Evolutionary conservation across 352 stramenopile genomes (phyloP).

Genomic region (Globisporangium takayamanum): DNA sequence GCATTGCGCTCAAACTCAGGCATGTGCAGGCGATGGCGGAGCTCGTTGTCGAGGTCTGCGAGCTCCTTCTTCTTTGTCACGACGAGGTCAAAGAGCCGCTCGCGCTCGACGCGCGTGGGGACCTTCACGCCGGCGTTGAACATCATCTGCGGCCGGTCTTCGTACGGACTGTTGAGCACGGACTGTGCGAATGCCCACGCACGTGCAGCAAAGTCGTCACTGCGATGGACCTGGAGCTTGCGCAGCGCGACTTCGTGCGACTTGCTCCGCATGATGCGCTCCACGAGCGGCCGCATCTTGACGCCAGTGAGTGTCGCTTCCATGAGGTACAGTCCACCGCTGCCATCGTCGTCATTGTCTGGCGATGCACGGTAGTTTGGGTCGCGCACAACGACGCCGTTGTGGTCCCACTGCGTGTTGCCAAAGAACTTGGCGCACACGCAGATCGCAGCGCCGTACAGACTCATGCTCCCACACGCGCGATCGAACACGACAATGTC

Average conservation of each 20-base stretch:
- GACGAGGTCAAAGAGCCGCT: slow-evolving; percentile 68
- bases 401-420: slow-evolving; percentile 82
- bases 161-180: slow-evolving; percentile 69
- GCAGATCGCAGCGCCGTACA: slow-evolving; percentile 78
- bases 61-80: slow-evolving; percentile 63
- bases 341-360: slow-evolving; percentile 1
- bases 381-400: slow-evolving; percentile 66
- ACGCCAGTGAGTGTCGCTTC: slow-evolving; percentile 74
- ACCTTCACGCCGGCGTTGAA: slow-evolving; percentile 77
- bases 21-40: slow-evolving; percentile 65
- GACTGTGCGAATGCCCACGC: slow-evolving; percentile 51
- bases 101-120: slow-evolving; percentile 56
- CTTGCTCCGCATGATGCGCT: slow-evolving; percentile 64
- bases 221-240: slow-evolving; percentile 65
- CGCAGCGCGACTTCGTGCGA: slow-evolving; percentile 65
- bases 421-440: slow-evolving; percentile 77
- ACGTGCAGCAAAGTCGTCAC: slow-evolving; percentile 46
- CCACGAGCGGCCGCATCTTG: slow-evolving; percentile 76
- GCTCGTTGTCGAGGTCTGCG: slow-evolving; percentile 47
- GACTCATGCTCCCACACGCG: slow-evolving; percentile 60
- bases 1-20: slow-evolving; percentile 69
- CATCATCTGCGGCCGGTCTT: slow-evolving; percentile 62
- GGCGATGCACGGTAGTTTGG: slow-evolving; percentile 16
- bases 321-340: slow-evolving; percentile 56
- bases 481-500: slow-evolving; percentile 83